Conservation (phyloP, 1,139 yeast genomes). For the Candida sp. region DNA sequence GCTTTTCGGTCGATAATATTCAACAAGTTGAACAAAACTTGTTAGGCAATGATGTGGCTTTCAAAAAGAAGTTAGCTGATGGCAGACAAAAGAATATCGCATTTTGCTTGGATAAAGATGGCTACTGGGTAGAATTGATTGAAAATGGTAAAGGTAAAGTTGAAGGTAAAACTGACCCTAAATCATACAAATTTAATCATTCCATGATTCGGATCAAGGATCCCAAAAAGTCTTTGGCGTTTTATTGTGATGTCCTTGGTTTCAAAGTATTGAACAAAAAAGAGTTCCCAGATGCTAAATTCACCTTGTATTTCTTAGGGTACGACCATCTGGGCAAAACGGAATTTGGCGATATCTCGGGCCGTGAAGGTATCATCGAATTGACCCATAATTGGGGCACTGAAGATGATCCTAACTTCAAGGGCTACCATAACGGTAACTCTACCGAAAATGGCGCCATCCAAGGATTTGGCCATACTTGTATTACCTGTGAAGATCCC, state of each 20-base stretch:
- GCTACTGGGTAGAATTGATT: slow-evolving; percentile 93
- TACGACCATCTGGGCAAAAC: slow-evolving; percentile 49
- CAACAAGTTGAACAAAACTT: slow-evolving; percentile 56
- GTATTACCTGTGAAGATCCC: slow-evolving; percentile 71
- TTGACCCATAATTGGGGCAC: slow-evolving; percentile 97
- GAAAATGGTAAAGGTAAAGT: slow-evolving; percentile 50
- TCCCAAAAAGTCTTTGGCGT: slow-evolving; percentile 67
- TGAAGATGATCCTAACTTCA: slow-evolving; percentile 68
- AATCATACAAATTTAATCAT: slow-evolving; percentile 73
- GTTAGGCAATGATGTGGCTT: slow-evolving; percentile 59
- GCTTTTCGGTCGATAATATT: slow-evolving; percentile 82
- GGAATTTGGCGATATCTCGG: slow-evolving; percentile 25
- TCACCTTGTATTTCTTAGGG: slow-evolving; percentile 83
- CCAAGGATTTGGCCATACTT: slow-evolving; percentile 85
- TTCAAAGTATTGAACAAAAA: slow-evolving; percentile 62
- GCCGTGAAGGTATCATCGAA: slow-evolving; percentile 71
- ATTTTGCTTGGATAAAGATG: slow-evolving; percentile 92
- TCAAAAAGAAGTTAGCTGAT: slow-evolving; percentile 79
- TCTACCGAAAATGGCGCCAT: slow-evolving; percentile 51
- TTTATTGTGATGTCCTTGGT: slow-evolving; percentile 78
- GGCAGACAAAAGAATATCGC: slow-evolving; percentile 95
- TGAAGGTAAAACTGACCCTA: slow-evolving; percentile 33
- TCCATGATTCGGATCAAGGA: slow-evolving; percentile 93
- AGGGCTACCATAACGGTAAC: slow-evolving; percentile 82
- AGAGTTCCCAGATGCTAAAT: slow-evolving; percentile 66